Conservation (phyloP, 139 green algal genomes). For the Dunaliella sp. region DNA sequence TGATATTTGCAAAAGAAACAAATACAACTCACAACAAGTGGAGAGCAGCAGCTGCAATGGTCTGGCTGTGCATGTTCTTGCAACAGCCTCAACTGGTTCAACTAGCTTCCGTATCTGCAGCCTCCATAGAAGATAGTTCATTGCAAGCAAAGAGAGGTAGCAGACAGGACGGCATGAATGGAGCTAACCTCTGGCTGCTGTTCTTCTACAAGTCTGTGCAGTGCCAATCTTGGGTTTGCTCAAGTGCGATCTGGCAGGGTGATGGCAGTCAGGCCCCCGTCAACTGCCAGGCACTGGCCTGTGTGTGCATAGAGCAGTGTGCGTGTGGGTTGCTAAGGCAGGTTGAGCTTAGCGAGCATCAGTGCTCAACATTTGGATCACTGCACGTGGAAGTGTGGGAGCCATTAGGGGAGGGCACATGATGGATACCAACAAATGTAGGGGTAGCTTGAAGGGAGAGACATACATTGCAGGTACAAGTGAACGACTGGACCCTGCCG, state of each 20-base stretch:
- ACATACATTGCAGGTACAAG: too few species aligned
- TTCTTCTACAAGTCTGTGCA: too few species aligned
- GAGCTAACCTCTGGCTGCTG: background rate
- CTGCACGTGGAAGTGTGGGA: background rate
- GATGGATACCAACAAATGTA: background rate
- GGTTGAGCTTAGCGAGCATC: background rate
- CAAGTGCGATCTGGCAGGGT: background rate
- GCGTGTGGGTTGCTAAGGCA: background rate
- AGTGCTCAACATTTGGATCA: background rate
- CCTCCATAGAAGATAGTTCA: too few species aligned
- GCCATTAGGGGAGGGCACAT: background rate
- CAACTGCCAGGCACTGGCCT: background rate
- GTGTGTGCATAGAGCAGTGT: background rate
- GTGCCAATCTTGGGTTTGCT: background rate
- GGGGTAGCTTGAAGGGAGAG: too few species aligned
- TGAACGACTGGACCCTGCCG: too few species aligned
- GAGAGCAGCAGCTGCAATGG: too few species aligned
- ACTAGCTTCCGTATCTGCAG: too few species aligned
- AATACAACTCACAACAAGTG: too few species aligned
- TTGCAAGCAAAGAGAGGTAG: too few species aligned
- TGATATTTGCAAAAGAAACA: too few species aligned
- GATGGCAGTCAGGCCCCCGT: background rate
- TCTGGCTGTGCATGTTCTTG: too few species aligned
- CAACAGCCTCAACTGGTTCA: too few species aligned
- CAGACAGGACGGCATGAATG: background rate